Percentiles rank a stretch among this genome's conserved stretches.
Evolutionary conservation across 2,329 filamentous ascomycete genomes (phyloP).

Genomic region (Scytalidium lignicola): DNA sequence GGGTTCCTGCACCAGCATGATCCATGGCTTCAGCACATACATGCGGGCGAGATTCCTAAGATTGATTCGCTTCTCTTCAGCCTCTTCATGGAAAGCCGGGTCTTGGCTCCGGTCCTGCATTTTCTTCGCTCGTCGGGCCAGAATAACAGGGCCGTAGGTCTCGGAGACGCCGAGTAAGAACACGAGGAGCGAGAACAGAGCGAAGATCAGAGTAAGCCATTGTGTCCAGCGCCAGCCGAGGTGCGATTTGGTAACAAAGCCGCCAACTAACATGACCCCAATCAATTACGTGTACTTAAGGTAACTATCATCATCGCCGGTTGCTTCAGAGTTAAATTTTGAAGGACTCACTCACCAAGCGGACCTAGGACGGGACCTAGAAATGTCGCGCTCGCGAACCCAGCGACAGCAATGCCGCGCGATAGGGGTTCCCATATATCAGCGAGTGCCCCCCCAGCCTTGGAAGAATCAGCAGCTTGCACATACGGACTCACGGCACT

Average conservation of each 20-base stretch:
- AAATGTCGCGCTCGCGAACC: conserved; percentile 45
- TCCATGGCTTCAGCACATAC: conserved; percentile 24
- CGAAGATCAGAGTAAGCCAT: conserved; percentile 46
- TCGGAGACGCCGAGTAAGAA: conserved; percentile 39
- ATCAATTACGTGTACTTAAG: too few relatives aligned
- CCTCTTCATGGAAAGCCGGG: conserved; percentile 24
- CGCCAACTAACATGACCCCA: too few relatives aligned
- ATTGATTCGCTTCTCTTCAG: conserved; percentile 19
- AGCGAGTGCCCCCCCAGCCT: conserved; percentile 52
- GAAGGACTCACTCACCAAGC: too few relatives aligned
- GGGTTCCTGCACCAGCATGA: conserved; percentile 5
- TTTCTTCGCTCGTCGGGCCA: conserved; percentile 38
- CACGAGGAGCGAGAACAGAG: conserved; percentile 33
- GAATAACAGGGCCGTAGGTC: conserved; percentile 41
- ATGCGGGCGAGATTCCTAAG: conserved; percentile 20
- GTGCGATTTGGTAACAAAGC: conserved; percentile 38
- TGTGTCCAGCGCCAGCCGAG: conserved; percentile 52
- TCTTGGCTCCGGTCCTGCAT: conserved; percentile 41
- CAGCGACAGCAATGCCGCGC: conserved; percentile 59
- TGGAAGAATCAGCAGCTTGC: too few relatives aligned
- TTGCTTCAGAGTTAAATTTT: too few relatives aligned
- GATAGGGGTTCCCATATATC: conserved; percentile 56
- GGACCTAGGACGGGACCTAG: conserved; percentile 42
- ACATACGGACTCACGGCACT: too few relatives aligned
- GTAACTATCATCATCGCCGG: too few relatives aligned